A percentile compares a stretch with the other conserved stretches of the same genome.
Evolutionary conservation across 768 basidiomycete species (phyloP).

Genomic region (Lyophyllum atratum): DNA sequence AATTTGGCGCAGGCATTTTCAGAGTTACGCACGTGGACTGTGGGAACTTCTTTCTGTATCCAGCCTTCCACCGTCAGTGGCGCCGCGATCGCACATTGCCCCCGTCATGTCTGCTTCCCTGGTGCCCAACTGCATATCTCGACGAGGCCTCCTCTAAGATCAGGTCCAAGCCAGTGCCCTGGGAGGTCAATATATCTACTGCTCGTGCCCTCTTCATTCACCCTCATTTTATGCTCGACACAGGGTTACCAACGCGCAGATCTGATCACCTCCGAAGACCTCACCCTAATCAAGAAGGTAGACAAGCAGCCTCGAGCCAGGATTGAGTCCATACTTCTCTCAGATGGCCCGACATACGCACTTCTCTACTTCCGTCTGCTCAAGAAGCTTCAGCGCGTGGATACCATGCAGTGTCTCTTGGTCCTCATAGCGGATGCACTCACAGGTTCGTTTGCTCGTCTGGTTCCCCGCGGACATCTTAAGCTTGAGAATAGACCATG

Average conservation of each 20-base stretch:
- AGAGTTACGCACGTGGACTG: conserved; percentile 14
- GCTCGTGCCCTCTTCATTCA: background rate
- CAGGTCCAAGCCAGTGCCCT: conserved; percentile 87
- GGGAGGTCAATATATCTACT: conserved; percentile 69
- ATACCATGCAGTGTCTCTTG: conserved; percentile 86
- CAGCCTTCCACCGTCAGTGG: background rate
- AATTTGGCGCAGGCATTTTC: conserved; percentile 3
- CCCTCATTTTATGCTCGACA: conserved; percentile 15
- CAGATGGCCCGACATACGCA: conserved; percentile 83
- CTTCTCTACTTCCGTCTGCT: conserved; percentile 88
- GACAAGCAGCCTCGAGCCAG: conserved; percentile 77
- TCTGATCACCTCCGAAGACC: conserved; percentile 85
- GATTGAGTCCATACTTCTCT: conserved; percentile 75
- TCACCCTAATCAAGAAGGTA: conserved; percentile 85
- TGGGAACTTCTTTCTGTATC: conserved; percentile 8
- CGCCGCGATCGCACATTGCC: too few species aligned
- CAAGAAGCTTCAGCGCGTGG: conserved; percentile 78
- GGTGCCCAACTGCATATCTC: conserved; percentile 80
- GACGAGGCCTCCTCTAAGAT: conserved; percentile 89
- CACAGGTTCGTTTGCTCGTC: conserved; percentile 49
- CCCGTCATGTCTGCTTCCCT: conserved; percentile 69
- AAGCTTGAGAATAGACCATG: conserved; percentile 61
- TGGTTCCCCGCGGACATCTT: background rate
- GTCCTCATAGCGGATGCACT: conserved; percentile 90
- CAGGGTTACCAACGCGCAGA: conserved; percentile 96